Evolutionary conservation across 1,284 basidiomycete genomes (phyloP).

Genomic region (Tilletiaria anomala): DNA sequence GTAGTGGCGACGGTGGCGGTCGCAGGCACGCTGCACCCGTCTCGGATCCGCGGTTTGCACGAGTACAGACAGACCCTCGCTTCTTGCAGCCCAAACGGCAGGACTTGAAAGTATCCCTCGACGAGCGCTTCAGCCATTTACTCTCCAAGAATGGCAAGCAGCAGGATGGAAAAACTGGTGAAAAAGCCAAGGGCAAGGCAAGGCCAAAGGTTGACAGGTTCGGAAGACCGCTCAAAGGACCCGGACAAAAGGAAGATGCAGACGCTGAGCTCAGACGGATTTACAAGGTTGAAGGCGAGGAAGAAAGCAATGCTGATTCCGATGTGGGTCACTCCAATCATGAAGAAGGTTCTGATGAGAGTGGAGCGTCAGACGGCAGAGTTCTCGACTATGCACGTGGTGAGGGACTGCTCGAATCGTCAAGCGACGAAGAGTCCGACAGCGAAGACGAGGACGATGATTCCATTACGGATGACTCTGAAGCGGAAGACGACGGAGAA

Average conservation of each 20-base stretch:
- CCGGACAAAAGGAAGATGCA: conserved; percentile 3
- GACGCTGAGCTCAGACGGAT: conserved; percentile 18
- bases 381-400: conserved; percentile 76
- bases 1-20: background rate
- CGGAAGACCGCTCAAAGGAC: conserved; percentile 53
- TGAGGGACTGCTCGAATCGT: conserved; percentile 26
- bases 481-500: conserved; percentile 12
- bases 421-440: conserved; percentile 9
- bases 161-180: conserved; percentile 7
- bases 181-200: background rate
- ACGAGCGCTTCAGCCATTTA: conserved; percentile 81
- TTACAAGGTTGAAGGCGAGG: conserved; percentile 33
- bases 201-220: conserved; percentile 74
- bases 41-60: conserved; percentile 52
- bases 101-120: conserved; percentile 68
- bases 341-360: conserved; percentile 8
- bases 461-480: conserved; percentile 15
- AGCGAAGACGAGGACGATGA: conserved; percentile 15
- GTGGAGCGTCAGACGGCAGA: conserved; percentile 1
- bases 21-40: conserved; percentile 10
- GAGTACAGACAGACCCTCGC: conserved; percentile 77
- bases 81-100: conserved; percentile 73
- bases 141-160: conserved; percentile 47
- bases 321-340: too few species aligned
- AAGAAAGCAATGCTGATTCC: conserved; percentile 4